Evolutionary conservation across 352 stramenopile genomes (phyloP).

Genomic region (Pythium aphanidermatum): DNA sequence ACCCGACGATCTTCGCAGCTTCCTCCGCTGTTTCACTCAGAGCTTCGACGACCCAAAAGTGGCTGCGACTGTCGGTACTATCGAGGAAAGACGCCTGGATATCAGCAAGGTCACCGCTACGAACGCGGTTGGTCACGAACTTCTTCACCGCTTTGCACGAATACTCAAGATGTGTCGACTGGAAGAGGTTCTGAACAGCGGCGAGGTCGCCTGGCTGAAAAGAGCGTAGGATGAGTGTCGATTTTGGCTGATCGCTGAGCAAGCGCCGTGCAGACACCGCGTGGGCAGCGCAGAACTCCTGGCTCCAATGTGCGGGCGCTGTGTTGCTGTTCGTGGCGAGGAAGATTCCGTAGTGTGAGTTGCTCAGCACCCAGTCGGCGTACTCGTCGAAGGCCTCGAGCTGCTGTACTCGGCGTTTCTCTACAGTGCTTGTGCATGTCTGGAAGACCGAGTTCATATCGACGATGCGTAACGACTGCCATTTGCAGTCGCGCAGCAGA

Average conservation of each 20-base stretch:
- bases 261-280: slow-evolving; percentile 13
- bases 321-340: slow-evolving; percentile 30
- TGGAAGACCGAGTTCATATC: slow-evolving; percentile 66
- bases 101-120: slow-evolving; percentile 48
- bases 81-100: slow-evolving; percentile 35
- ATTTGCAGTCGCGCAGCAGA: slow-evolving; percentile 24
- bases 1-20: slow-evolving; percentile 58
- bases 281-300: slow-evolving; percentile 12
- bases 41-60: slow-evolving; percentile 61
- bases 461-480: slow-evolving; percentile 37
- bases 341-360: slow-evolving; percentile 61
- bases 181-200: slow-evolving; percentile 50
- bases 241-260: not conserved
- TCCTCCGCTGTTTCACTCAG: too few relatives aligned
- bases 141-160: slow-evolving; percentile 56
- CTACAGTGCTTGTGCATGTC: slow-evolving; percentile 23
- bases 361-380: slow-evolving; percentile 56
- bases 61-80: slow-evolving; percentile 11
- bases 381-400: slow-evolving; percentile 71
- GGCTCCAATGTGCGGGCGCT: slow-evolving; percentile 24
- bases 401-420: slow-evolving; percentile 36
- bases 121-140: slow-evolving; percentile 56
- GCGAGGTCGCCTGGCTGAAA: slow-evolving; percentile 41
- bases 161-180: slow-evolving; percentile 53
- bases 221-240: slow-evolving; percentile 32